Conservation (phyloP, 2,329 filamentous ascomycete species). For the Cryoendolithus antarcticus region DNA sequence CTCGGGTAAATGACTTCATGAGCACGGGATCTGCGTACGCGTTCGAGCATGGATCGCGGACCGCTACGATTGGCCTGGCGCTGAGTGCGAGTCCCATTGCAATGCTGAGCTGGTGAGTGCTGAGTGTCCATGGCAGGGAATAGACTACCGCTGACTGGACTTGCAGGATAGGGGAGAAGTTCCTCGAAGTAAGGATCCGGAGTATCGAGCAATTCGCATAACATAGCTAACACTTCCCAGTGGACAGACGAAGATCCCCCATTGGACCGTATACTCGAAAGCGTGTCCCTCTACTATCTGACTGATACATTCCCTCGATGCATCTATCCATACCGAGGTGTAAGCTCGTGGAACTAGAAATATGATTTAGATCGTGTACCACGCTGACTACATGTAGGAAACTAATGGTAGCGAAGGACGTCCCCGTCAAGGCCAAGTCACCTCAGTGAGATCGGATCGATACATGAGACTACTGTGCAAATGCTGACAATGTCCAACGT, state of each 20-base stretch:
- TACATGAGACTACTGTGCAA: too few species aligned
- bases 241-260: slow-evolving; percentile 37
- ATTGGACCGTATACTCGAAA: slow-evolving; percentile 32
- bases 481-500: too few species aligned
- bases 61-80: slow-evolving; percentile 44
- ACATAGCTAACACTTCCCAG: background rate
- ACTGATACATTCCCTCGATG: slow-evolving; percentile 36
- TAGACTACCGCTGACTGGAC: background rate
- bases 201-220: background rate
- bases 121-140: background rate
- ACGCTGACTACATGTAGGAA: too few species aligned
- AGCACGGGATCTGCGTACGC: slow-evolving; percentile 38
- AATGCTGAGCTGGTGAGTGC: slow-evolving; percentile 39
- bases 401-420: too few species aligned
- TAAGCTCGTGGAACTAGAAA: slow-evolving; percentile 4
- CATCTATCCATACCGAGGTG: slow-evolving; percentile 37
- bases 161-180: slow-evolving; percentile 42
- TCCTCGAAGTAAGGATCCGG: slow-evolving; percentile 23
- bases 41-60: slow-evolving; percentile 40
- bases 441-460: too few species aligned
- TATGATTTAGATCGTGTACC: too few species aligned
- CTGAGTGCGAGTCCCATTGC: slow-evolving; percentile 43
- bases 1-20: slow-evolving; percentile 28
- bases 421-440: too few species aligned
- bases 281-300: slow-evolving; percentile 43